phyloP scores from a whole-genome alignment of 2,329 filamentous ascomycete species.

The Claviceps sp. region DNA sequence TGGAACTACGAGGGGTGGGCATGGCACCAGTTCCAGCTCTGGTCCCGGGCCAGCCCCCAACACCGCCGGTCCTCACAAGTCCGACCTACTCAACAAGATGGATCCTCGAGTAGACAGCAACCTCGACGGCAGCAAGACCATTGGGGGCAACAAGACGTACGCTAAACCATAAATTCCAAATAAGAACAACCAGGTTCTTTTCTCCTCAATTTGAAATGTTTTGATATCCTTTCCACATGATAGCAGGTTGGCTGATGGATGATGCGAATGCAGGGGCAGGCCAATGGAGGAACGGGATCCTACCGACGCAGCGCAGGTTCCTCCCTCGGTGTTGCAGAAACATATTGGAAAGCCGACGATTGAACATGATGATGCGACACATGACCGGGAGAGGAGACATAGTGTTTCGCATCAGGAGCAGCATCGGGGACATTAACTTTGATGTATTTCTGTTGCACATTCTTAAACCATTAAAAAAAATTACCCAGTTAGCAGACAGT shows the following conservation, averaged over 20 bases:
- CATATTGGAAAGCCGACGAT: conserved; percentile 32
- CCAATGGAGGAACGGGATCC: conserved; percentile 26
- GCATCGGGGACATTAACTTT: conserved; percentile 31
- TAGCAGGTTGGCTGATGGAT: background rate
- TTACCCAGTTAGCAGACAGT: no score
- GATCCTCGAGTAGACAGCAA: conserved; percentile 44
- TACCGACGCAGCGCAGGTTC: conserved; percentile 42
- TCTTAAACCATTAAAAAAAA: no score
- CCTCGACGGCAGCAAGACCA: conserved; percentile 39
- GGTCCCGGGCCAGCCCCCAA: conserved; percentile 19
- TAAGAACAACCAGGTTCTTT: background rate
- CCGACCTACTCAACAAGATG: conserved; percentile 38
- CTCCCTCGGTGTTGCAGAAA: conserved; percentile 37
- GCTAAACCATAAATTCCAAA: conserved; percentile 21
- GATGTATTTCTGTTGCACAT: no score
- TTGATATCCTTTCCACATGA: background rate
- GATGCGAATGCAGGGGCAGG: background rate
- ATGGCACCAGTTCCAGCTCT: conserved; percentile 5
- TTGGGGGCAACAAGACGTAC: conserved; percentile 38
- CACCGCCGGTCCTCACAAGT: conserved; percentile 32
- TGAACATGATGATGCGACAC: conserved; percentile 28
- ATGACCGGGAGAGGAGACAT: conserved; percentile 33
- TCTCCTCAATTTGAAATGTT: background rate
- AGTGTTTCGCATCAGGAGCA: conserved; percentile 34
- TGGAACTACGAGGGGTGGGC: conserved; percentile 5